phyloP scores from a whole-genome alignment of 345 rosid genomes.

The Lumnitzera racemosa region DNA sequence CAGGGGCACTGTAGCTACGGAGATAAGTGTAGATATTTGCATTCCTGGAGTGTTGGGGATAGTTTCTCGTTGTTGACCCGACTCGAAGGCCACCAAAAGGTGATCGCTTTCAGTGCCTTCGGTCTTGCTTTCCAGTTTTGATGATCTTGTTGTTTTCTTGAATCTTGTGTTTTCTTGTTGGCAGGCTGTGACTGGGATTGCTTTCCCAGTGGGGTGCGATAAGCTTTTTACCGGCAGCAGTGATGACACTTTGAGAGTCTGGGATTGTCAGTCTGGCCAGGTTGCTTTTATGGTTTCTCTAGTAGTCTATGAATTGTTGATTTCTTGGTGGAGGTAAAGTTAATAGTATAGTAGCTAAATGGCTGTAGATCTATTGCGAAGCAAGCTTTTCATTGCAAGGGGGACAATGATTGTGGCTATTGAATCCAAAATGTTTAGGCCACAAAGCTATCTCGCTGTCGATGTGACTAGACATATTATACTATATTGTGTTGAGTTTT shows the following conservation, averaged over 20 bases:
- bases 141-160: background rate
- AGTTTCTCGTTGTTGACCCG: constrained; percentile 61
- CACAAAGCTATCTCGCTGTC: too few species aligned
- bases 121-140: constrained; percentile 1
- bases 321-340: background rate
- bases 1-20: constrained; percentile 76
- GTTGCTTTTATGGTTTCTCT: constrained; percentile 20
- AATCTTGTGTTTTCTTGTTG: constrained; percentile 2
- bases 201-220: constrained; percentile 75
- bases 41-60: constrained; percentile 89
- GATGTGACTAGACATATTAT: too few species aligned
- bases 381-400: too few species aligned
- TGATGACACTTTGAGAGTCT: constrained; percentile 75
- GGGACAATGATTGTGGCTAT: too few species aligned
- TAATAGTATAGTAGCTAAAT: background rate
- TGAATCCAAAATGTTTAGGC: too few species aligned
- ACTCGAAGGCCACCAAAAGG: constrained; percentile 91
- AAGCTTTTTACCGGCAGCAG: constrained; percentile 87
- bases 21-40: constrained; percentile 75
- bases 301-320: background rate
- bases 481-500: too few species aligned
- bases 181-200: constrained; percentile 83
- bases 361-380: too few species aligned
- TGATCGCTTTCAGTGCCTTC: constrained; percentile 6
- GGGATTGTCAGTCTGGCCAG: constrained; percentile 98